Base-by-base conservation (phyloP, 176 grass and related monocot genomes). In the bread wheat (Triticum aestivum) region DNA sequence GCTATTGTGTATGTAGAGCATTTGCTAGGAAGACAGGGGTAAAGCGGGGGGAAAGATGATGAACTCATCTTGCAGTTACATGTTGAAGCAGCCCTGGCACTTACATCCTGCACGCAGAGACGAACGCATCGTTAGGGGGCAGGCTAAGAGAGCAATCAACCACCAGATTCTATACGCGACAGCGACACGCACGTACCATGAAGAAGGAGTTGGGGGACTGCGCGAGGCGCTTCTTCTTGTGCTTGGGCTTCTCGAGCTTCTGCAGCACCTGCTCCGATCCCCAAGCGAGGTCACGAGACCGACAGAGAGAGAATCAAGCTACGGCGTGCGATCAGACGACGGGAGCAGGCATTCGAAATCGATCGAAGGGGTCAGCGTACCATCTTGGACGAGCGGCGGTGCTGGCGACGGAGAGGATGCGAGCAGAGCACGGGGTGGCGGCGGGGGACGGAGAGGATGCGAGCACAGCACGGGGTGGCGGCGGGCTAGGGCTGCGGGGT, bases 141-240 rank as follows among this genome's bases (percentile, higher is more conserved):
- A 42, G 41, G 41, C 41, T 9, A 42, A 9, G 41, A 42, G 41
- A 42, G 2, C 4, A 15, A 26, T 2, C 11, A 45, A 45, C 32
- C 9, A 5, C 15, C 12, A 45, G 14, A 18, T 24, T 38, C 70
- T 4, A 73, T 11, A 5, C n/a, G 70, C 44, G n/a, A 2, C 2
- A 8, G 70, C 44, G n/a, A 2, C 10, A 8, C 9, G 18, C 17
- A 41, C 65, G 24, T 81, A 95, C 93, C 93, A 95, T 95, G 84
- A 95, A 91, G 63, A 95, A 95, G 5, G 91, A 91, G 42, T 95
- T 89, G 26, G 93, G 93, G 44, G 91, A 95, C 83, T 93, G 93
- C 58, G 93, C 91, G 44, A 95, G 93, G 67, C 93, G 91, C 89
- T 95, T 96, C 91, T 93, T 93, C 84, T 93, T 96, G 91, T 96